Conservation (phyloP, 2,329 filamentous ascomycete genomes). For the Diaporthe velutina region DNA sequence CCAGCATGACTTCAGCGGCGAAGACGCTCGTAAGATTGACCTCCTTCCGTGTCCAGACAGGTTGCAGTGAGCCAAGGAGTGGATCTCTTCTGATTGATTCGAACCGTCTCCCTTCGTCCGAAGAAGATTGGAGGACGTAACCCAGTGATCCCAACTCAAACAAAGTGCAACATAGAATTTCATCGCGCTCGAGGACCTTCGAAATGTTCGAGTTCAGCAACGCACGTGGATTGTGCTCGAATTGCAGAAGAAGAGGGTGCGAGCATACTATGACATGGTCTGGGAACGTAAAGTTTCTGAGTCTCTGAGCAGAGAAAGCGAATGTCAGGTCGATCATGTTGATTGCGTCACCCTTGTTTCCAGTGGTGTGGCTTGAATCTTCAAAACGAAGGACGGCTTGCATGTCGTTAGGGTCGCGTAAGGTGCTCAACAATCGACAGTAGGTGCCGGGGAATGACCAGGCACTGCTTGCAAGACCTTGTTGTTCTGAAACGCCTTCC, state of each 20-base stretch:
- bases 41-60: background rate
- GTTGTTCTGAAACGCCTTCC: background rate
- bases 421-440: background rate
- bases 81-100: background rate
- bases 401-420: background rate
- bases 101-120: background rate
- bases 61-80: background rate
- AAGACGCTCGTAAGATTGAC: background rate
- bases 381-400: background rate
- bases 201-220: background rate
- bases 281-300: background rate
- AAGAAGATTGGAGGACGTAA: too few species aligned
- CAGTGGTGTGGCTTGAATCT: background rate
- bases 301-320: background rate
- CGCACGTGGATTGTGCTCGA: background rate
- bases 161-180: background rate
- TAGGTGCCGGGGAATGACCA: background rate
- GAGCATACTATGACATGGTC: too few species aligned
- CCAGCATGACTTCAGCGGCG: background rate
- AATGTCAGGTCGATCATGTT: background rate
- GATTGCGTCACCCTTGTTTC: background rate
- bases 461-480: background rate
- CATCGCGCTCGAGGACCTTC: background rate
- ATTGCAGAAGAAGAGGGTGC: background rate
- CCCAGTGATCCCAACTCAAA: background rate